Percentiles rank a stretch among this genome's conserved stretches.
These are phyloP conservation scores for Geotrichum klebahnii DNA, from an alignment of 1,139 yeast species.

Conservation along the genomic window DNA sequence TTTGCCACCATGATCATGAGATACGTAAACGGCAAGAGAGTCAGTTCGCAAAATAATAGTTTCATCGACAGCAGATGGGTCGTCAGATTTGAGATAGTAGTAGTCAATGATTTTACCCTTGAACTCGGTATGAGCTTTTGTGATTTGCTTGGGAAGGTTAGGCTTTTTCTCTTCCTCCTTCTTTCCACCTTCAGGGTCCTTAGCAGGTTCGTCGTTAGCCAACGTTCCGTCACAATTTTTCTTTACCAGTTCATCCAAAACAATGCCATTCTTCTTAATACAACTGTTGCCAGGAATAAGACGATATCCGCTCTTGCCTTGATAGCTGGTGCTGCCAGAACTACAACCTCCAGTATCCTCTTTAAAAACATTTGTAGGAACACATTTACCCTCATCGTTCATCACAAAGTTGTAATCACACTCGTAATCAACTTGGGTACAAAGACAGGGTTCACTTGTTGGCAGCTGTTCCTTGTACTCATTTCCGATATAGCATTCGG, in stretches of 20 bases:
- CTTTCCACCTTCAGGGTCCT: conserved; percentile 29
- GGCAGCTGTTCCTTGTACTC: conserved; percentile 57
- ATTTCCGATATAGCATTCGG: conserved; percentile 65
- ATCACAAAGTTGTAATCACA: conserved; percentile 58
- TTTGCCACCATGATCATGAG: conserved; percentile 72
- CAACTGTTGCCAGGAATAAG: conserved; percentile 53
- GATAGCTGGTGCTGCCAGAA: conserved; percentile 38
- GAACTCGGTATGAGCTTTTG: conserved; percentile 30
- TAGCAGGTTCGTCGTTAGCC: conserved; percentile 22
- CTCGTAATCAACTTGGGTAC: conserved; percentile 66
- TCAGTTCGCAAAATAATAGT: conserved; percentile 64
- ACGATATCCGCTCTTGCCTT: conserved; percentile 37
- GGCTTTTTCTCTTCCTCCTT: conserved; percentile 28
- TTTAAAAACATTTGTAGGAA: conserved; percentile 44
- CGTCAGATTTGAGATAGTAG: conserved; percentile 48
- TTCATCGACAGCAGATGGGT: conserved; percentile 52
- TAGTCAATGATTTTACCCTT: conserved; percentile 50
- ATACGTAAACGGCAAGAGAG: conserved; percentile 52
- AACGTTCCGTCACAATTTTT: conserved; percentile 25
- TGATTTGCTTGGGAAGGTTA: conserved; percentile 9
- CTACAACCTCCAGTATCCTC: conserved; percentile 24
- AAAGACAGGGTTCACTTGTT: conserved; percentile 58
- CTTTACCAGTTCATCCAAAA: conserved; percentile 27
- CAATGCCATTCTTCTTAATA: conserved; percentile 26
- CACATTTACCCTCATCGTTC: conserved; percentile 51